phyloP scores from a whole-genome alignment of 1,139 yeast genomes.

The Hanseniaspora sp. region DNA sequence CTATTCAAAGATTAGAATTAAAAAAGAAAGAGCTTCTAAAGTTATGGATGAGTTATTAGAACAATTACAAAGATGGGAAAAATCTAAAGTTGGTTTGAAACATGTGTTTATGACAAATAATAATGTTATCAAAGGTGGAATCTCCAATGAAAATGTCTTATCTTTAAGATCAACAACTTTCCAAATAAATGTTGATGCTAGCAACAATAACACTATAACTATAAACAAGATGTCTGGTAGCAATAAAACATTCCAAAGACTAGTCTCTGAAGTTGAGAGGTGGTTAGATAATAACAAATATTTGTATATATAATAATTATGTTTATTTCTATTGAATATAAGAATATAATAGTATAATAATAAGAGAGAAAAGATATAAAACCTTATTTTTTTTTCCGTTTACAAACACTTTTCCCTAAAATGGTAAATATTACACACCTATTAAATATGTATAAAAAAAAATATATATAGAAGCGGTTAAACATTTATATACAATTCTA shows the following conservation, averaged over 20 bases:
- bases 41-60: constrained; percentile 56
- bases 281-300: constrained; percentile 36
- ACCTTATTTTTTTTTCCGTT: too few species aligned
- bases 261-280: constrained; percentile 41
- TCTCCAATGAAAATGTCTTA: constrained; percentile 50
- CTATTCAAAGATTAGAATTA: neutral
- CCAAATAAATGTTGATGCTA: constrained; percentile 31
- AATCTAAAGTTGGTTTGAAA: constrained; percentile 46
- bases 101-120: constrained; percentile 38
- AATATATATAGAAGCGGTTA: too few species aligned
- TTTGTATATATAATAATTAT: neutral
- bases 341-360: too few species aligned
- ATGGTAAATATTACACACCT: too few species aligned
- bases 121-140: constrained; percentile 44
- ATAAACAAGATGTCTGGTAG: constrained; percentile 56
- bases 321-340: too few species aligned
- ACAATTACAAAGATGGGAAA: constrained; percentile 55
- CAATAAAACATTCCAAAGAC: constrained; percentile 49
- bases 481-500: too few species aligned
- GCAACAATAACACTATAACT: constrained; percentile 30
- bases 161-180: constrained; percentile 57
- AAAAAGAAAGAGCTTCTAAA: constrained; percentile 31
- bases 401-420: too few species aligned
- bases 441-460: too few species aligned
- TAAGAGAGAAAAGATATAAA: neutral